Evolutionary conservation across 2,329 filamentous ascomycete genomes (phyloP).

Genomic region (Fusarium oligoseptatum): DNA sequence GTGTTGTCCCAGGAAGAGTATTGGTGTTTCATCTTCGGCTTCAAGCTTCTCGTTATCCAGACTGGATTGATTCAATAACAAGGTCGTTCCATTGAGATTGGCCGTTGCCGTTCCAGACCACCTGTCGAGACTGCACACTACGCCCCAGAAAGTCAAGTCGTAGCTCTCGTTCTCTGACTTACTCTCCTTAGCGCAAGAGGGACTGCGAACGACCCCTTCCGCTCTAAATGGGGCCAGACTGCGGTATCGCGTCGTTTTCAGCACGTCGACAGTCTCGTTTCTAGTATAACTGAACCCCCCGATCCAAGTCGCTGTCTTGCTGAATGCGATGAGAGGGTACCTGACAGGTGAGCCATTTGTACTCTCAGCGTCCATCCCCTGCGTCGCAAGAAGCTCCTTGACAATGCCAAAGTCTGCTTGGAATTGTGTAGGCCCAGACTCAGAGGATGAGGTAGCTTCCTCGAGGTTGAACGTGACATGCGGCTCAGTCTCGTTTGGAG

Average conservation of each 20-base stretch:
- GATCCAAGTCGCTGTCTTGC: slow-evolving; percentile 10
- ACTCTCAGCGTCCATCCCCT: background rate
- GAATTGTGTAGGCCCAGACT: background rate
- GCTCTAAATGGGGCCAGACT: slow-evolving; percentile 6
- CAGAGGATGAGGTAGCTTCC: background rate
- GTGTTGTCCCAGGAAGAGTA: background rate
- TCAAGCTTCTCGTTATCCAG: background rate
- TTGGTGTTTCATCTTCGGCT: background rate
- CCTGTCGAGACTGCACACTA: slow-evolving; percentile 17
- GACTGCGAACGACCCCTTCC: background rate
- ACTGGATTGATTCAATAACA: background rate
- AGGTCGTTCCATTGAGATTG: slow-evolving; percentile 15
- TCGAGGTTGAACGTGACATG: slow-evolving; percentile 20
- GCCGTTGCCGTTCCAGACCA: slow-evolving; percentile 19
- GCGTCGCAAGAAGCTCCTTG: background rate
- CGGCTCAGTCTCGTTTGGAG: background rate
- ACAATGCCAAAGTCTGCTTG: slow-evolving; percentile 5
- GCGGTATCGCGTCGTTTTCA: background rate
- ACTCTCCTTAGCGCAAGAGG: background rate
- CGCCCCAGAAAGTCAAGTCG: slow-evolving; percentile 15
- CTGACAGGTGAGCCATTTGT: background rate
- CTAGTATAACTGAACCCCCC: slow-evolving; percentile 2
- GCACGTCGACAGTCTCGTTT: background rate
- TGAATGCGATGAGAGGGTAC: slow-evolving; percentile 24
- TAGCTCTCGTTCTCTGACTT: background rate